Evolutionary conservation across 1,139 yeast genomes (phyloP).

Genomic region (Blastobotrys apis): DNA sequence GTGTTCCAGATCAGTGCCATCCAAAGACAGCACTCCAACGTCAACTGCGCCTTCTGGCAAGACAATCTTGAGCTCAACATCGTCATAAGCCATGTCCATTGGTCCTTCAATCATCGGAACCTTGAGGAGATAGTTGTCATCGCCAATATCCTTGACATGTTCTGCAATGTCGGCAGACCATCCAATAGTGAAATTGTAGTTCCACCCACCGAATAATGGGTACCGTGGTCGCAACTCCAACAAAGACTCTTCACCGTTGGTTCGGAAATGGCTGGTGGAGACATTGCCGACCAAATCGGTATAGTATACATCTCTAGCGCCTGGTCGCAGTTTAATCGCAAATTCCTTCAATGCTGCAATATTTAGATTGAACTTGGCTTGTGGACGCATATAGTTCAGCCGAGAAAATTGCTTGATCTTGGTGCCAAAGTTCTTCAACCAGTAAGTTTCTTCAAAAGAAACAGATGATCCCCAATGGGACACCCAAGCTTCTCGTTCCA

Average conservation of each 20-base stretch:
- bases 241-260: conserved; percentile 36
- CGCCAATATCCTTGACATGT: conserved; percentile 43
- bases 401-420: conserved; percentile 67
- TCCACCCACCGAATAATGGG: conserved; percentile 96
- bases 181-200: conserved; percentile 90
- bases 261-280: conserved; percentile 61
- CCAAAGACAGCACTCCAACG: conserved; percentile 55
- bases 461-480: conserved; percentile 65
- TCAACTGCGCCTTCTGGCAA: conserved; percentile 86
- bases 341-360: conserved; percentile 37
- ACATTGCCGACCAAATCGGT: conserved; percentile 93
- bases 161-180: conserved; percentile 65
- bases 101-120: conserved; percentile 77
- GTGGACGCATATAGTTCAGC: conserved; percentile 60
- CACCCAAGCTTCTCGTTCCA: conserved; percentile 79
- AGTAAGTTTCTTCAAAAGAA: conserved; percentile 79
- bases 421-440: conserved; percentile 74
- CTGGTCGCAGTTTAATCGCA: conserved; percentile 52
- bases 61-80: conserved; percentile 57
- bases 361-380: conserved; percentile 30
- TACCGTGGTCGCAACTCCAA: conserved; percentile 76
- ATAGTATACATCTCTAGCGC: conserved; percentile 61
- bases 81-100: conserved; percentile 57
- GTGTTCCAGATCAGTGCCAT: conserved; percentile 35
- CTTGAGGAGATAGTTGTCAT: conserved; percentile 56